A percentile compares a stretch with the other conserved stretches of the same genome.
Evolutionary conservation across 2,329 filamentous ascomycete genomes (phyloP).

Genomic region (Verticillium dahliae): DNA sequence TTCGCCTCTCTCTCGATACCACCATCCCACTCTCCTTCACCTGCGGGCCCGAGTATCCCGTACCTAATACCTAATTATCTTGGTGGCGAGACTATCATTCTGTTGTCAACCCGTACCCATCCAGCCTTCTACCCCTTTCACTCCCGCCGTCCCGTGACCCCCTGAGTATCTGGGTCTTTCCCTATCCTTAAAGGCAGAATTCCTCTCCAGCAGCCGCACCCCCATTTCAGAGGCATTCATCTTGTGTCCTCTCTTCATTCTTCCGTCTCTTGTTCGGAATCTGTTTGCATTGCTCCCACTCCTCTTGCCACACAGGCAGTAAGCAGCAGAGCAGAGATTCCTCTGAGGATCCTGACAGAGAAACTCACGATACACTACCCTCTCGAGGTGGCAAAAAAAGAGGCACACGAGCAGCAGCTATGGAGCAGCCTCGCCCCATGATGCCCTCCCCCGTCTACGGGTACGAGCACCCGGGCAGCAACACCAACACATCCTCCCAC

Average conservation of each 20-base stretch:
- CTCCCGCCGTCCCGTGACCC: background rate
- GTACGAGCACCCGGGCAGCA: slow-evolving; percentile 33
- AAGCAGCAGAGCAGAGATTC: background rate
- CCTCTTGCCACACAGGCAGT: background rate
- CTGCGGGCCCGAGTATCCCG: background rate
- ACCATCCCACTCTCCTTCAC: background rate
- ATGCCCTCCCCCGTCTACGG: slow-evolving; percentile 42
- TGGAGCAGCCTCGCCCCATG: slow-evolving; percentile 34
- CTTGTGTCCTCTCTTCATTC: slow-evolving; percentile 3
- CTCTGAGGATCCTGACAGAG: background rate
- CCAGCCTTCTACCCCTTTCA: background rate
- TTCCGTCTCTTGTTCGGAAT: slow-evolving; percentile 1
- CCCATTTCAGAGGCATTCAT: slow-evolving; percentile 1
- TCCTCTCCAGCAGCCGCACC: slow-evolving; percentile 1
- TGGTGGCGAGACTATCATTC: background rate
- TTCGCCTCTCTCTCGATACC: background rate
- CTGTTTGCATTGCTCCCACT: slow-evolving; percentile 1
- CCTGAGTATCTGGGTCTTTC: background rate
- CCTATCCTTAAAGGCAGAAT: slow-evolving; percentile 4
- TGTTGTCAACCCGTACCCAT: background rate
- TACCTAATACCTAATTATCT: background rate
- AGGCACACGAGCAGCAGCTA: background rate
- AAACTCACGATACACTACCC: background rate
- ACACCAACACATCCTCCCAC: slow-evolving; percentile 23
- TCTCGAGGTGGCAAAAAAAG: background rate